Base-by-base conservation (phyloP, 2,329 filamentous ascomycete genomes). In the Tolypocladium ophioglossoides region DNA sequence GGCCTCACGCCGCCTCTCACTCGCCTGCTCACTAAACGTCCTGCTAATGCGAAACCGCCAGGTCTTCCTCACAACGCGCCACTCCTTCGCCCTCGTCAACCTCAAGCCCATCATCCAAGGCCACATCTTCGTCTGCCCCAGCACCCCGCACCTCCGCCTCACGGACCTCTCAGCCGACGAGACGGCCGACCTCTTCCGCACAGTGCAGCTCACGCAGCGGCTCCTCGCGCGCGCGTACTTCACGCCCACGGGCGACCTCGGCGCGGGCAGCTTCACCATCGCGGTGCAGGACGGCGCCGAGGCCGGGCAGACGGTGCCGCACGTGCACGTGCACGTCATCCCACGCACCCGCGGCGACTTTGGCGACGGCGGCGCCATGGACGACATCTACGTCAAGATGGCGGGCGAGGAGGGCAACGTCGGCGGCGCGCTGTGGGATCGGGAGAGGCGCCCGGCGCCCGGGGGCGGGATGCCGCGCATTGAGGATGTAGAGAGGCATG, bases 291-390 rank as follows among this genome's bases (percentile, higher is more conserved):
- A 99, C 69, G 94, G 94, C 22, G 74, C 78, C 35, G 89, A 91
- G 56, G 90, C 94, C 1, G 94, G 94, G 0, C 94, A 99, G 78
- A 96, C 90, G 55, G 92, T 99, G 47, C 78, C 89, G 10, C 94
- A 99, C 72, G 84, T 96, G 16, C 94, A 99, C 72, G 87, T 91
- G 30, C 94, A 99, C 73, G 81, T 96, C 50, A 92, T 96, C 53
- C 91, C 91, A 22, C 76, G 91, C 38, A 75, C 74, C 55, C 74
- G 73, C 55, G 79, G 84, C 40, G 77, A 83, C 66, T 78, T 68
- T 66, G 74, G 59, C 35, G 55, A 55, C 3, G 73, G 58, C 22
- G 54, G 53, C 14, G 66, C 56, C 52, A 66, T 67, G 6, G 91
- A 96, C 70, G 82, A 81, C 56, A 80, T 99, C 52, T 97, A 99